Conservation (phyloP, 2,329 filamentous ascomycete species). For the Trichoderma cornu-damae region DNA sequence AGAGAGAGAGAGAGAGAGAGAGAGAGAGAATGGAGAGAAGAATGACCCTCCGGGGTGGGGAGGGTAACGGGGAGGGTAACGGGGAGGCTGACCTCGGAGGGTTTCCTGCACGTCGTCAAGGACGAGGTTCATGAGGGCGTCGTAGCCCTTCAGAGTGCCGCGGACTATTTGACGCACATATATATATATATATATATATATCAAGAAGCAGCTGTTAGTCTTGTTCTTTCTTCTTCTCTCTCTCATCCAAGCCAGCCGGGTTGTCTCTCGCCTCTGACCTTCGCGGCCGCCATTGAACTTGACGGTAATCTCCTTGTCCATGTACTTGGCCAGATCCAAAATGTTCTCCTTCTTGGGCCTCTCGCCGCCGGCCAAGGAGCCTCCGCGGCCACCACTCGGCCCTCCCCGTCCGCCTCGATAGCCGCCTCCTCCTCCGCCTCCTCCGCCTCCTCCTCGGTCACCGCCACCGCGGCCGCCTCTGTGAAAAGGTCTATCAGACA, state of each 20-base stretch:
- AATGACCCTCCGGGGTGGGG: slow-evolving; percentile 8
- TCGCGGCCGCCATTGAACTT: slow-evolving; percentile 96
- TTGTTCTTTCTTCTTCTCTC: not conserved
- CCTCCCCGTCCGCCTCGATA: slow-evolving; percentile 40
- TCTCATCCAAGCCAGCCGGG: not conserved
- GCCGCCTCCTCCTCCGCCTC: slow-evolving; percentile 32
- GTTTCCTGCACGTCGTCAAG: slow-evolving; percentile 90
- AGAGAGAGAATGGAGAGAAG: not conserved
- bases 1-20: no score
- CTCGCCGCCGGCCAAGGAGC: slow-evolving; percentile 50
- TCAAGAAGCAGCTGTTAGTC: no score
- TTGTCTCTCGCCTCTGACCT: no score
- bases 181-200: no score
- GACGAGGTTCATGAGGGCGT: slow-evolving; percentile 96
- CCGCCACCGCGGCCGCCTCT: slow-evolving; percentile 40
- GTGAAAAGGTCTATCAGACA: slow-evolving; percentile 49
- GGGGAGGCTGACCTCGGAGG: slow-evolving; percentile 60
- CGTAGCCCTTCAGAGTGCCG: slow-evolving; percentile 88
- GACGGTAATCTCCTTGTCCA: slow-evolving; percentile 92
- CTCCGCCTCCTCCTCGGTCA: slow-evolving; percentile 32
- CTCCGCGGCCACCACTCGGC: slow-evolving; percentile 43
- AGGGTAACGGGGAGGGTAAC: not conserved
- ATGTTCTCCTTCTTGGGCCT: slow-evolving; percentile 98
- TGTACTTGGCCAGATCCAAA: slow-evolving; percentile 88
- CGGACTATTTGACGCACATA: slow-evolving; percentile 71